These are phyloP conservation scores for Sclerotinia subarctica DNA, from an alignment of 2,329 filamentous ascomycete species.

Conservation along the genomic window DNA sequence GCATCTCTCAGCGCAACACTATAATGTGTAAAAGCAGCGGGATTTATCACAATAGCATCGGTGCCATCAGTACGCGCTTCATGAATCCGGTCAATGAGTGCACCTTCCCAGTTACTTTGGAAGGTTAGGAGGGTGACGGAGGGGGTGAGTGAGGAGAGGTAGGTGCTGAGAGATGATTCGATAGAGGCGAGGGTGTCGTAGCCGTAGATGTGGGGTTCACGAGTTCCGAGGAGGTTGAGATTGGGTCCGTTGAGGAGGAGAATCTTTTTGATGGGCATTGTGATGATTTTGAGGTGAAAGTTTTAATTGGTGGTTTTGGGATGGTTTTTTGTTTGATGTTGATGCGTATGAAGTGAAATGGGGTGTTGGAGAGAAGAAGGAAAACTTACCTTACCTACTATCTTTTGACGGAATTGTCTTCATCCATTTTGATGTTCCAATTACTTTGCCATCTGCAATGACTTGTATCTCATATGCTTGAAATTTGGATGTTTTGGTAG, in stretches of 20 bases:
- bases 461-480: background rate
- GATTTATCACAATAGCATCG: constrained; percentile 72
- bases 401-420: constrained; percentile 9
- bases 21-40: constrained; percentile 72
- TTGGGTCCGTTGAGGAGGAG: constrained; percentile 79
- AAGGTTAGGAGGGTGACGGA: constrained; percentile 52
- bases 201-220: constrained; percentile 73
- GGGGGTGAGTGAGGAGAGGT: constrained; percentile 14
- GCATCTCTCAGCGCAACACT: constrained; percentile 75
- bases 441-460: background rate
- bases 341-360: background rate
- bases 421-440: background rate
- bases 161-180: constrained; percentile 34
- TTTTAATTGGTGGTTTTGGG: background rate
- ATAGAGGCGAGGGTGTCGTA: constrained; percentile 64
- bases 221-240: constrained; percentile 73
- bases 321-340: background rate
- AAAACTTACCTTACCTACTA: background rate
- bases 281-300: background rate
- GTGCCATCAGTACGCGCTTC: constrained; percentile 53
- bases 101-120: constrained; percentile 76
- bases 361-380: background rate
- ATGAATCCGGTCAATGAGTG: constrained; percentile 49
- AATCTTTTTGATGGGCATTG: constrained; percentile 47
- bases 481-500: background rate